Conservation (phyloP, 306 rosid genomes). For the Malus fusca region DNA sequence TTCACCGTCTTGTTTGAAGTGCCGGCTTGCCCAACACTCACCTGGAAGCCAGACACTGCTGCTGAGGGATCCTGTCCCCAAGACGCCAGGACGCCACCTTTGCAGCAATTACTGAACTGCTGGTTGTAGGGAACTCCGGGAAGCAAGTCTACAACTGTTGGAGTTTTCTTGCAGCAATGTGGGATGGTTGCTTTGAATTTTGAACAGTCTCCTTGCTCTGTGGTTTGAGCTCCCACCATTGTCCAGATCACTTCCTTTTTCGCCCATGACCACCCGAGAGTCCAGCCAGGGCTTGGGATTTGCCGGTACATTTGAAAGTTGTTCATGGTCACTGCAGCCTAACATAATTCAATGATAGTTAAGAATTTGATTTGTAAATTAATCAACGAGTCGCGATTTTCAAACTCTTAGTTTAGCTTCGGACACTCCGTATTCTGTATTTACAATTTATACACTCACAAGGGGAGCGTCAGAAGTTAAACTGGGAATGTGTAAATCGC, state of each 20-base stretch:
- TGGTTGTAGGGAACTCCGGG: slow-evolving; percentile 72
- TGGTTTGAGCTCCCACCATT: slow-evolving; percentile 66
- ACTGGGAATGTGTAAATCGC: not conserved
- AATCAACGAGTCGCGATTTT: not conserved
- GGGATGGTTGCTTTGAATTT: slow-evolving; percentile 56
- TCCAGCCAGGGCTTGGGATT: slow-evolving; percentile 68
- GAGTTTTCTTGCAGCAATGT: slow-evolving; percentile 68
- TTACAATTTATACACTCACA: not conserved
- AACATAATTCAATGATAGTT: not conserved
- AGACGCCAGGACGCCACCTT: slow-evolving; percentile 64
- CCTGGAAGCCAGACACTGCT: slow-evolving; percentile 65
- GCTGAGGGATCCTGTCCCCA: slow-evolving; percentile 68
- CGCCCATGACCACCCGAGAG: slow-evolving; percentile 72
- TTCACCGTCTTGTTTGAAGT: slow-evolving; percentile 72
- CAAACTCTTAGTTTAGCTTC: not conserved
- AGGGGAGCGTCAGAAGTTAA: not conserved
- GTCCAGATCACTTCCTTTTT: slow-evolving; percentile 69
- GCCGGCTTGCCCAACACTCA: slow-evolving; percentile 70
- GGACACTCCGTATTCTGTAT: not conserved
- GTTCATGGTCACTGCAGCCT: slow-evolving; percentile 75
- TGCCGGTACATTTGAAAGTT: slow-evolving; percentile 70
- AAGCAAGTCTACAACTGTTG: slow-evolving; percentile 62
- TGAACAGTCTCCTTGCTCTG: slow-evolving; percentile 83
- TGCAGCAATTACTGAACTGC: slow-evolving; percentile 62
- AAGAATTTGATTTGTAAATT: not conserved